Percentiles rank a stretch among this genome's conserved stretches.
phyloP scores from a whole-genome alignment of 352 stramenopile genomes.

The Pythium folliculosum region DNA sequence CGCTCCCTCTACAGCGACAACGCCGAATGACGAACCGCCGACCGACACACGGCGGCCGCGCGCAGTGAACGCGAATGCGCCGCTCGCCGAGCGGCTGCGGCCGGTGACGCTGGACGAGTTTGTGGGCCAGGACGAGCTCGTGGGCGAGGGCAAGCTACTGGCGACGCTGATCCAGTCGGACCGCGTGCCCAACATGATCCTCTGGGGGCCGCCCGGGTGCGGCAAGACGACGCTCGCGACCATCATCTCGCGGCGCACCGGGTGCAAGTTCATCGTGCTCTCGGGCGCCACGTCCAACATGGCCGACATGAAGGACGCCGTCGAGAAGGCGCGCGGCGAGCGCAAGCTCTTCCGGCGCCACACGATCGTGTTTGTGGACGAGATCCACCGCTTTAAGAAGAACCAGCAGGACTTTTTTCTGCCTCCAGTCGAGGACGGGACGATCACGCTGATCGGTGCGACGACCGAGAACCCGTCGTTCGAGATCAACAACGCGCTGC shows the following conservation, averaged over 20 bases:
- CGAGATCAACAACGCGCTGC: constrained; percentile 83
- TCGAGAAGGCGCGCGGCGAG: constrained; percentile 72
- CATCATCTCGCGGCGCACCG: constrained; percentile 71
- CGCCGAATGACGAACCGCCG: not conserved
- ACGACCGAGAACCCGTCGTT: constrained; percentile 91
- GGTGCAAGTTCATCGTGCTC: constrained; percentile 68
- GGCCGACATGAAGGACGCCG: constrained; percentile 71
- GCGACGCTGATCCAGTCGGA: constrained; percentile 62
- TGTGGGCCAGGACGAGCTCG: constrained; percentile 68
- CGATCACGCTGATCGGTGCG: constrained; percentile 86
- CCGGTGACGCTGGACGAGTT: constrained; percentile 61
- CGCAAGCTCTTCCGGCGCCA: constrained; percentile 56
- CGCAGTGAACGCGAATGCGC: constrained; percentile 30
- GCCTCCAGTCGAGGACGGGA: constrained; percentile 79
- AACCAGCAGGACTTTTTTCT: constrained; percentile 89
- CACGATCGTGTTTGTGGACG: constrained; percentile 88
- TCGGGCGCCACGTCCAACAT: constrained; percentile 75
- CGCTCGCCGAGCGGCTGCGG: constrained; percentile 78
- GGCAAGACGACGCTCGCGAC: constrained; percentile 85
- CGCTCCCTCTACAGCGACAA: not conserved
- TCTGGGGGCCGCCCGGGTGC: constrained; percentile 85
- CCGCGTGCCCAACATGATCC: constrained; percentile 83
- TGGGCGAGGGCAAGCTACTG: constrained; percentile 62
- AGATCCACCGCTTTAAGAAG: constrained; percentile 90
- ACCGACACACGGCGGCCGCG: not conserved